phyloP scores from a whole-genome alignment of 305 asterid species.

The Plantago coronopus region DNA sequence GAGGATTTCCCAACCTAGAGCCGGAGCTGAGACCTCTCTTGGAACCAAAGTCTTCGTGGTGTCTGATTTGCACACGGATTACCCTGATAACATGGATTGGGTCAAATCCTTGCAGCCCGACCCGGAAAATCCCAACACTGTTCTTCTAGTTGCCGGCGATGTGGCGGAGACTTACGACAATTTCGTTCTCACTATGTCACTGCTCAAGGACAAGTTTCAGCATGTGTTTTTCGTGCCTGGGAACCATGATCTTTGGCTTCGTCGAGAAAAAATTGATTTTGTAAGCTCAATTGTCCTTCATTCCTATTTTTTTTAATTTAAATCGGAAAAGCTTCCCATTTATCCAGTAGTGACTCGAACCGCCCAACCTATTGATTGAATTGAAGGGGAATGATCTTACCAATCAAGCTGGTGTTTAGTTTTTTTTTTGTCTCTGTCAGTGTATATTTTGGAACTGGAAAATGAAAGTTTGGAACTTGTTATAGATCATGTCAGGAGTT shows the following conservation, averaged over 20 bases:
- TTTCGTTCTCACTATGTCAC: conserved; percentile 58
- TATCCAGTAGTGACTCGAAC: no score
- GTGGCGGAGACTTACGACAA: conserved; percentile 71
- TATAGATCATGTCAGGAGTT: no score
- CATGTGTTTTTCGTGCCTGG: conserved; percentile 83
- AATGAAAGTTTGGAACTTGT: no score
- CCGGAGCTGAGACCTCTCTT: conserved; percentile 12
- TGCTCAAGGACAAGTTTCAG: conserved; percentile 57
- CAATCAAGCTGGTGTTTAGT: no score
- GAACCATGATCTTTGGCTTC: conserved; percentile 87
- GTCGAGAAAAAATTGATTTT: conserved; percentile 38
- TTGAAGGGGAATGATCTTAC: no score
- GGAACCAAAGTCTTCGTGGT: conserved; percentile 50
- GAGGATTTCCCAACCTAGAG: conserved; percentile 30
- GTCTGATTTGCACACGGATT: conserved; percentile 83
- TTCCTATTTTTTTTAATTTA: neutral
- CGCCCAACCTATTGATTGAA: no score
- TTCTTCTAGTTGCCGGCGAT: conserved; percentile 83
- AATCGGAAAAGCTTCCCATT: neutral
- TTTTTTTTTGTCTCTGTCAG: no score
- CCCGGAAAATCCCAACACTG: conserved; percentile 33
- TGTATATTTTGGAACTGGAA: no score
- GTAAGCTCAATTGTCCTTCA: conserved; percentile 27
- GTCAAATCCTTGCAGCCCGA: conserved; percentile 34
- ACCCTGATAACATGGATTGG: conserved; percentile 69